These are phyloP conservation scores for Rhodamnia argentea DNA, from an alignment of 345 rosid species.

Conservation along the genomic window DNA sequence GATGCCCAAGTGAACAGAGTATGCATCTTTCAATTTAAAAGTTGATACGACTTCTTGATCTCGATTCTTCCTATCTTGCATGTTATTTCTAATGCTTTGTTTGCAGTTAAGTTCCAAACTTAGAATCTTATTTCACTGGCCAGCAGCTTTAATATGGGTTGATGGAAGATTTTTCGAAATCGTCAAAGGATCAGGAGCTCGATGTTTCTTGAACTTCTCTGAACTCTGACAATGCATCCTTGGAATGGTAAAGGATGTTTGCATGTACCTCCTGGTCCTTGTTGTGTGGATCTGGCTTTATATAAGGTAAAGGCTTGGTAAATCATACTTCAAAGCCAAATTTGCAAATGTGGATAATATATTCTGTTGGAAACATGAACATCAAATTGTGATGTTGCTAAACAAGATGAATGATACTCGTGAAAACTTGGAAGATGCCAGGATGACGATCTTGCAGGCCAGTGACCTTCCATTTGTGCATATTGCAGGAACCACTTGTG, in stretches of 20 bases:
- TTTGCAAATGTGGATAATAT: background rate
- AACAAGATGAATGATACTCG: background rate
- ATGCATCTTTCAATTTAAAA: background rate
- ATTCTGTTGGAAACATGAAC: background rate
- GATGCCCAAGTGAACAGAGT: slow-evolving; percentile 43
- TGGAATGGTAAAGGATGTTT: too few relatives aligned
- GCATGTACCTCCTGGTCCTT: background rate
- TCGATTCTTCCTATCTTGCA: background rate
- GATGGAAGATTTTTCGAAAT: background rate
- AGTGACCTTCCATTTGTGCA: background rate
- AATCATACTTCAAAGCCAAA: background rate
- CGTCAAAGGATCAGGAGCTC: background rate
- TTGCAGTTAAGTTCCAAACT: background rate
- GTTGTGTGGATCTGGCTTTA: background rate
- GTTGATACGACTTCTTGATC: background rate
- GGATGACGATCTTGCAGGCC: background rate
- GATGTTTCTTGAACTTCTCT: background rate
- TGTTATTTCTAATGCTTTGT: background rate
- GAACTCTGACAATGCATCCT: background rate
- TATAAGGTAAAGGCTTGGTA: background rate
- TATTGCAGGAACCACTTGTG: background rate
- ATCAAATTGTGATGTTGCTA: background rate
- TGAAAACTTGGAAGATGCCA: background rate
- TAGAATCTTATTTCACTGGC: background rate
- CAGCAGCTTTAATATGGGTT: background rate